A percentile compares a stretch with the other conserved stretches of the same genome.
phyloP scores from a whole-genome alignment of 1,139 yeast species.

The Hyphopichia fennica region DNA sequence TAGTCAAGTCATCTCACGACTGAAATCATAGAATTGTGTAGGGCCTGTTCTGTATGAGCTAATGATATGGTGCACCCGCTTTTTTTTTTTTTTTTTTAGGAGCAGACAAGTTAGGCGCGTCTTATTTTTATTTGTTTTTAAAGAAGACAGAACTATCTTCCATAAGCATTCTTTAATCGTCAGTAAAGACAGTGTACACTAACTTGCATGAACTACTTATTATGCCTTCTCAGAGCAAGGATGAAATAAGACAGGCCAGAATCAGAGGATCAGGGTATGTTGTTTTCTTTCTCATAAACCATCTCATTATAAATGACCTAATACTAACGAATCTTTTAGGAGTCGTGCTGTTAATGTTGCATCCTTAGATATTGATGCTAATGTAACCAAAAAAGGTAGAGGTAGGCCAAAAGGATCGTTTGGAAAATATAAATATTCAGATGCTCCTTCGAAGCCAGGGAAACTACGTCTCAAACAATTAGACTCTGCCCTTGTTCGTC shows the following conservation, averaged over 20 bases:
- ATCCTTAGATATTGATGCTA: constrained; percentile 6
- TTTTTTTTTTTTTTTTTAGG: no score
- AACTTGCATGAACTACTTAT: not conserved
- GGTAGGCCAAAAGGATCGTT: not conserved
- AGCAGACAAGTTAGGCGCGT: no score
- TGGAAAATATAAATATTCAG: not conserved
- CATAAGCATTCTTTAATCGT: no score
- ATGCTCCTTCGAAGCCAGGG: not conserved
- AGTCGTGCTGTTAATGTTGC: constrained; percentile 8
- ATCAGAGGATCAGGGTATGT: constrained; percentile 47
- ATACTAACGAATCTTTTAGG: constrained; percentile 3
- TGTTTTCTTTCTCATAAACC: not conserved
- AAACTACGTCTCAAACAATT: constrained; percentile 12
- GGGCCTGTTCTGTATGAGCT: no score
- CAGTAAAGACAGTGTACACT: no score
- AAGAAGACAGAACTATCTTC: no score
- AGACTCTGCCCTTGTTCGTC: constrained; percentile 25
- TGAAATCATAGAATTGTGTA: no score
- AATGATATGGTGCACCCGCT: no score
- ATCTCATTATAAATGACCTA: not conserved
- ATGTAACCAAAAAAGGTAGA: not conserved
- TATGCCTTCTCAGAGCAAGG: constrained; percentile 1
- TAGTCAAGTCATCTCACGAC: no score
- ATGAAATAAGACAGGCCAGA: constrained; percentile 19
- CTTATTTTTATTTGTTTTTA: no score